Conservation (phyloP, 2,329 filamentous ascomycete genomes). For the Dactylellina cionopaga region DNA sequence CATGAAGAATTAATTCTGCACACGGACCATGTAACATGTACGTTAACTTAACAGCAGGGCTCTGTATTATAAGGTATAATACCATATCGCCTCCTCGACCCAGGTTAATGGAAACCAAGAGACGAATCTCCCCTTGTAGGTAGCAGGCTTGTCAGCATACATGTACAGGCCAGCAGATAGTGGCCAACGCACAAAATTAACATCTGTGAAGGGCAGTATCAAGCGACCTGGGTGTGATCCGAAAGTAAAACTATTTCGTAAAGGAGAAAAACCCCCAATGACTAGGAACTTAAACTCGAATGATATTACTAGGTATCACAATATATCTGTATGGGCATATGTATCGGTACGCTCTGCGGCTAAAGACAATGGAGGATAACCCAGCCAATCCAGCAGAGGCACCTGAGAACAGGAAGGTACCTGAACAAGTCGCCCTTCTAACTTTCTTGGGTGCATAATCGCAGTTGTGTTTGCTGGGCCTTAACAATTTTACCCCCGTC, state of each 20-base stretch:
- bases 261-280: constrained; percentile 25
- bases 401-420: constrained; percentile 27
- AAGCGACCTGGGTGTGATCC: constrained; percentile 26
- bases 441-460: constrained; percentile 38
- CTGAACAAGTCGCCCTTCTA: not conserved
- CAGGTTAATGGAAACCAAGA: constrained; percentile 27
- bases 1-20: constrained; percentile 46
- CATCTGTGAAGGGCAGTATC: constrained; percentile 36
- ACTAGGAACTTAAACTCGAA: no score
- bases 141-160: constrained; percentile 10
- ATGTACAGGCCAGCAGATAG: constrained; percentile 24
- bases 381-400: constrained; percentile 31
- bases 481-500: constrained; percentile 45
- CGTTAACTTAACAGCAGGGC: constrained; percentile 14
- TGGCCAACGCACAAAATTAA: constrained; percentile 42
- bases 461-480: constrained; percentile 50
- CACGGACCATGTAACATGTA: constrained; percentile 32
- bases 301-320: no score
- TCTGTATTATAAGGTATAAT: constrained; percentile 17
- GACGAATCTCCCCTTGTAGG: constrained; percentile 24
- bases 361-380: constrained; percentile 15
- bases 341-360: constrained; percentile 22
- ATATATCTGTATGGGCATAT: constrained; percentile 24
- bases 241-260: constrained; percentile 25
- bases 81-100: constrained; percentile 25